Base-by-base conservation (phyloP, 2,329 filamentous ascomycete species). In the Curvularia lunata region DNA sequence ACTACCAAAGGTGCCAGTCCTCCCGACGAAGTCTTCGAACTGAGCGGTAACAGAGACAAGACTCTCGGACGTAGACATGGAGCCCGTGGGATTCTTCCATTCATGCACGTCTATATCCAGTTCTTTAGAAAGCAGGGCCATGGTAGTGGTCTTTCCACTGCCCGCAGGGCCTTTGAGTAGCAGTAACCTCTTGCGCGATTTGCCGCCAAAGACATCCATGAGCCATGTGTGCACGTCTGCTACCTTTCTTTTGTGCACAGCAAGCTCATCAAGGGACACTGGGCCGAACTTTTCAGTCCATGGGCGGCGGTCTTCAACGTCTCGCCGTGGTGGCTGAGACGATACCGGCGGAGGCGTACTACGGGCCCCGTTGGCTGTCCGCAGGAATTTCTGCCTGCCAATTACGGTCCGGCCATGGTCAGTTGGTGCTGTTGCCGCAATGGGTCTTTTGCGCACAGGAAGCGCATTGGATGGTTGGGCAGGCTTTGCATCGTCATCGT, bases 211-310 rank as follows among this genome's bases (percentile, higher is more conserved):
- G 18, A 92, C 91, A 70, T 88, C 86, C 42, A 90, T 86, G 32
- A 99, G 80, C 93, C 95, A 98, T 57, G 80, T 83, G 57, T 88
- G 86, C 45, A 98, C 93, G 77, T 98, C 93, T 2, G 86, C 79
- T 5, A 98, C 91, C 76, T 99, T 99, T 68, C 86, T 95, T 80
- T 96, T 97, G 76, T 99, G 93, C 18, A 99, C 94, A 0, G 90
- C 94, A 45, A 99, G 81, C 78, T 98, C 94, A 16, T 92, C 88
- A 12, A 97, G 75, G 65, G 85, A 89, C 2, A 75, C 70, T 0
- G 94, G 94, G 2, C 86, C 88, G 75, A 92, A 98, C 65, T 88
- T 86, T 66, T 97, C 93, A 16, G 90, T 90, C 94, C 94, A 98
- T 3, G 94, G 92, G 51, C 89, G 85, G 48, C 82, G 77, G 64